A percentile compares a stretch with the other conserved stretches of the same genome.
Conservation (phyloP, 2,329 filamentous ascomycete species). For the Pseudogymnoascus sp. region DNA sequence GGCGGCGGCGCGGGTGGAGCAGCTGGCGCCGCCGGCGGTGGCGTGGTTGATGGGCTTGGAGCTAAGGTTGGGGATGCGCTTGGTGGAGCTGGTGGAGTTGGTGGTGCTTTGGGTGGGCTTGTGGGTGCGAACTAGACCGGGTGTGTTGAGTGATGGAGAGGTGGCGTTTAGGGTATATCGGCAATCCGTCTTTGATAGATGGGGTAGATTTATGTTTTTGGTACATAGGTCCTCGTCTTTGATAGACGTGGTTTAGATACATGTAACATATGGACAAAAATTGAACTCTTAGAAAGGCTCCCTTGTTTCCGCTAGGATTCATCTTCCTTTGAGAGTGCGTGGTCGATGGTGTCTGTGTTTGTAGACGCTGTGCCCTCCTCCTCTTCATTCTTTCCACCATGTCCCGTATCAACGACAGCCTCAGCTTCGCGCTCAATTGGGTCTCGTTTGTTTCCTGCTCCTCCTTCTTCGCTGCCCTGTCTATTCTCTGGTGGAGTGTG, state of each 20-base stretch:
- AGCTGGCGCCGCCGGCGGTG: neutral
- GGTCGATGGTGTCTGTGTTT: neutral
- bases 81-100: neutral
- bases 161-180: neutral
- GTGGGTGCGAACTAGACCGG: neutral
- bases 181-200: neutral
- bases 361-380: neutral
- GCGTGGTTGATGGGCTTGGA: neutral
- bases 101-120: neutral
- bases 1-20: neutral
- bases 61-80: neutral
- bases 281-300: neutral
- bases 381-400: neutral
- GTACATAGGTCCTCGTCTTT: neutral
- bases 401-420: neutral
- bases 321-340: neutral
- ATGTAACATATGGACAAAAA: slow-evolving; percentile 2
- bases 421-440: neutral
- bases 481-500: neutral
- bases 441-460: neutral
- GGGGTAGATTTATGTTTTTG: neutral
- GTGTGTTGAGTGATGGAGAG: neutral
- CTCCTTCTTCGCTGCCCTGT: neutral
- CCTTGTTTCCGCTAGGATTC: neutral
- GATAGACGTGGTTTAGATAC: neutral